Base-by-base conservation (phyloP, 495 filamentous ascomycete genomes). In the Staphylotrichum longicolle region DNA sequence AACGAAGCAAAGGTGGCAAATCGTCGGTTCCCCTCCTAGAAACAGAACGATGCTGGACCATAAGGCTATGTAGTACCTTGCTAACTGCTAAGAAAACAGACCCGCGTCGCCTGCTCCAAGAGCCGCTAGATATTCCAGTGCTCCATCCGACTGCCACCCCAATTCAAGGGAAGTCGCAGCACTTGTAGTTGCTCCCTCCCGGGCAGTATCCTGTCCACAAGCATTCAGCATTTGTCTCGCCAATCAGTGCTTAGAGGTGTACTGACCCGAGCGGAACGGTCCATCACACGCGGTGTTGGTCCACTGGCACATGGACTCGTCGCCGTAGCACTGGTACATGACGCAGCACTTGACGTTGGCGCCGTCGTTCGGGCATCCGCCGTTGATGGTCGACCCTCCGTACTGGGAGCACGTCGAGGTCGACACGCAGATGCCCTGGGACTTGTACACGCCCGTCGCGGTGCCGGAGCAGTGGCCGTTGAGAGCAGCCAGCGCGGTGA, bases 251-350 rank as follows among this genome's bases (percentile, higher is more conserved):
- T 27, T 27, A 27, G 37, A 39, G 37, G 4, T 46, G 44, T 5
- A 15, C 44, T n/a, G 3, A 46, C 44, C 44, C n/a, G 44, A 46
- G 6, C 44, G 44, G 4, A n/a, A 46, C 12, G 44, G 44, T 0
- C 44, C 44, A 46, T 46, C 44, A 15, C 44, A 46, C 7, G 7
- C 3, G n/a, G 12, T 46, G 44, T 46, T 46, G 12, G 44, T 46
- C 44, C 44, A 46, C 14, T 46, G 44, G 44, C 44, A 46, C 44
- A n/a, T 46, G 14, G 44, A 46, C 44, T 46, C 44, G 44, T 46
- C 44, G 44, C 44, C 44, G 44, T 46, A 46, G n/a, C 44, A 46
- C 44, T 46, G 12, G 7, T 46, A n/a, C 14, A 46, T 46, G 11
- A 46, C 14, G 44, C 44, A 46, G n/a, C 44, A 46, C n/a, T 46